These are phyloP conservation scores for Micromonas pusilla DNA, from an alignment of 139 green algal genomes.

Conservation along the genomic window DNA sequence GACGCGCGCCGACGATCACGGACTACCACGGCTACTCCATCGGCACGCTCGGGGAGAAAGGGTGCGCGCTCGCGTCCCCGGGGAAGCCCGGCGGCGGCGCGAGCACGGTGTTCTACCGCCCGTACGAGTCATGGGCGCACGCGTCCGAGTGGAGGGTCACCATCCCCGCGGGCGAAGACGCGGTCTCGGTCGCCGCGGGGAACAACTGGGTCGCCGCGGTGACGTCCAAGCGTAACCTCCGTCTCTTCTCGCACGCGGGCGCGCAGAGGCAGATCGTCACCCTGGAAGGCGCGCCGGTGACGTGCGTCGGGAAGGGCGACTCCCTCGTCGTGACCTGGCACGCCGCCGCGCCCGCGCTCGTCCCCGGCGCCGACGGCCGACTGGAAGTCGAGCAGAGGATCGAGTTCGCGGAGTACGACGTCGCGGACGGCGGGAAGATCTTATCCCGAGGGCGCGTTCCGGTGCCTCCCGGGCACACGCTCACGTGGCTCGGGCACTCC, in stretches of 20 bases:
- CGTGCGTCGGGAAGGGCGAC: not conserved
- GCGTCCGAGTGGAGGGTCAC: slow-evolving; percentile 65
- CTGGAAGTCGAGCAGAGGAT: slow-evolving; percentile 20
- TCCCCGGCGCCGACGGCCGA: not conserved
- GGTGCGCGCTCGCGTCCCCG: slow-evolving; percentile 52
- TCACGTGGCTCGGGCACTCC: slow-evolving; percentile 74
- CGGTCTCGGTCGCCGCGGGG: slow-evolving; percentile 54
- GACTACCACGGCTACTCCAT: slow-evolving; percentile 75
- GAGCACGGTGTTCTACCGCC: slow-evolving; percentile 56
- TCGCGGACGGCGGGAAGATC: slow-evolving; percentile 30
- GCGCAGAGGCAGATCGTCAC: slow-evolving; percentile 12
- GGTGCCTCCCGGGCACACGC: slow-evolving; percentile 42
- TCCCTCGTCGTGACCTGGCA: slow-evolving; percentile 11
- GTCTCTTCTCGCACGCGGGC: slow-evolving; percentile 57
- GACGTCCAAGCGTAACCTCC: slow-evolving; percentile 56
- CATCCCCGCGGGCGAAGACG: slow-evolving; percentile 63
- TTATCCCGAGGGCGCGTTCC: slow-evolving; percentile 41
- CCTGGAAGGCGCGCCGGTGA: not conserved
- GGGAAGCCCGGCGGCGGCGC: slow-evolving; percentile 29
- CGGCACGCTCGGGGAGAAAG: slow-evolving; percentile 56
- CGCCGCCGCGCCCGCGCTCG: not conserved
- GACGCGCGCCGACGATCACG: slow-evolving; percentile 65
- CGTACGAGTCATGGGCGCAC: slow-evolving; percentile 67
- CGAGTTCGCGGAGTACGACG: slow-evolving; percentile 40
- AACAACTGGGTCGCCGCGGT: slow-evolving; percentile 51